Evolutionary conservation across 768 basidiomycete species (phyloP).

Genomic region (Xanthoconium purpureum): DNA sequence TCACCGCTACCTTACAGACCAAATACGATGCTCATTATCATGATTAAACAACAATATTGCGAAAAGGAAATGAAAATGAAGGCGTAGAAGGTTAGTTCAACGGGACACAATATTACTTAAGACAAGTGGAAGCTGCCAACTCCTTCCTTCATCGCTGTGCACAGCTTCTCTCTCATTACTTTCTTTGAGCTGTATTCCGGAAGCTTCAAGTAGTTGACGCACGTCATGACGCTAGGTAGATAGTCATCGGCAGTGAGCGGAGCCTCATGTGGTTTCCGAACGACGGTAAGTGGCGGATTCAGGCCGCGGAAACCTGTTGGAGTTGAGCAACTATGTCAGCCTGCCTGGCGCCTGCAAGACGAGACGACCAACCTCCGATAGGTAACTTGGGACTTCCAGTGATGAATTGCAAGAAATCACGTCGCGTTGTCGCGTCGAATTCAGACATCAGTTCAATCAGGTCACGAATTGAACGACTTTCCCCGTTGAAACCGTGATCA

Average conservation of each 20-base stretch:
- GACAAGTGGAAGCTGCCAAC: conserved; percentile 97
- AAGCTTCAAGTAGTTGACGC: conserved; percentile 93
- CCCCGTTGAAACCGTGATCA: conserved; percentile 96
- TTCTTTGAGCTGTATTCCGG: conserved; percentile 91
- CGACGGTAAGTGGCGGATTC: conserved; percentile 91
- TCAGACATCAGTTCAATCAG: conserved; percentile 83
- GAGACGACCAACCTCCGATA: conserved; percentile 72
- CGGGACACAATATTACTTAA: conserved; percentile 37
- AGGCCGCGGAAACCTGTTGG: conserved; percentile 85
- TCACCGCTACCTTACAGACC: background rate
- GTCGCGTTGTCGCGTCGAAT: conserved; percentile 69
- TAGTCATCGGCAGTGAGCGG: conserved; percentile 91
- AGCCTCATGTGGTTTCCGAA: conserved; percentile 93
- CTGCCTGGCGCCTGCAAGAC: background rate
- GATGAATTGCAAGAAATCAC: conserved; percentile 93
- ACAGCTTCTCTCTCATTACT: conserved; percentile 81
- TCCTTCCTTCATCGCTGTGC: conserved; percentile 86
- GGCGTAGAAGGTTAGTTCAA: conserved; percentile 23
- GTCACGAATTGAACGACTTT: conserved; percentile 87
- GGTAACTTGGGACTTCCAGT: conserved; percentile 97
- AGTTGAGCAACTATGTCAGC: background rate
- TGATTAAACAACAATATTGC: conserved; percentile 13
- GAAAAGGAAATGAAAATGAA: conserved; percentile 6
- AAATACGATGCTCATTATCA: conserved; percentile 4
- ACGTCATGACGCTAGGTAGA: conserved; percentile 97